phyloP scores from a whole-genome alignment of 2,329 filamentous ascomycete species.

The Colletotrichum coccodes region DNA sequence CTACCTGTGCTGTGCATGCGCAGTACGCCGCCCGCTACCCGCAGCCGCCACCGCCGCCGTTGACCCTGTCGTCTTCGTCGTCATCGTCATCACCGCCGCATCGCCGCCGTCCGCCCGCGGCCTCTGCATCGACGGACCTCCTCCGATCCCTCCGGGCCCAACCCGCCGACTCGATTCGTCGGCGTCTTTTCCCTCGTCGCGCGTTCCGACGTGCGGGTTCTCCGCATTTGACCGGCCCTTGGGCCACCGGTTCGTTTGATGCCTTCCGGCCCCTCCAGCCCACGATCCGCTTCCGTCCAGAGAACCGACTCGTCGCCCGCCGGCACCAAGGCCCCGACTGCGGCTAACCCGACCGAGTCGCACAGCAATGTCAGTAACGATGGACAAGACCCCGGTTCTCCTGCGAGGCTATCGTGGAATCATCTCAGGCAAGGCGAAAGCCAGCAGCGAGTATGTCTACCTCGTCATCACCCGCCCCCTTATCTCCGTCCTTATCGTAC shows the following conservation, averaged over 20 bases:
- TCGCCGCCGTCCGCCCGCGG: background rate
- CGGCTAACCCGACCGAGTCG: background rate
- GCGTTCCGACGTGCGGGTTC: constrained; percentile 9
- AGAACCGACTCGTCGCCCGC: constrained; percentile 15
- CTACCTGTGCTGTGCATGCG: background rate
- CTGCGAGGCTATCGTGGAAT: constrained; percentile 18
- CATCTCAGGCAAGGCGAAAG: constrained; percentile 28
- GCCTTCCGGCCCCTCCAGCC: constrained; percentile 27
- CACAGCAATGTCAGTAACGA: background rate
- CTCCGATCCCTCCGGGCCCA: background rate
- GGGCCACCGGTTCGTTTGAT: constrained; percentile 29
- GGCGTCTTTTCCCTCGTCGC: background rate
- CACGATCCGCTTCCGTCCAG: constrained; percentile 26
- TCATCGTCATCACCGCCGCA: background rate
- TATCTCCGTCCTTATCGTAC: background rate
- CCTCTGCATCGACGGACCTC: background rate
- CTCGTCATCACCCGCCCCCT: background rate
- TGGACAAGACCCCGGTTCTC: background rate
- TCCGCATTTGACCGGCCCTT: constrained; percentile 1
- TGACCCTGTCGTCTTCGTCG: background rate
- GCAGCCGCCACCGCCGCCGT: background rate
- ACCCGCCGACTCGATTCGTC: background rate
- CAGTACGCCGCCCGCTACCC: background rate
- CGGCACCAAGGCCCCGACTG: background rate
- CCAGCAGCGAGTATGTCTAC: constrained; percentile 22